These are phyloP conservation scores for Stentor coeruleus DNA, from an alignment of 73 alveolate species.

Conservation along the genomic window DNA sequence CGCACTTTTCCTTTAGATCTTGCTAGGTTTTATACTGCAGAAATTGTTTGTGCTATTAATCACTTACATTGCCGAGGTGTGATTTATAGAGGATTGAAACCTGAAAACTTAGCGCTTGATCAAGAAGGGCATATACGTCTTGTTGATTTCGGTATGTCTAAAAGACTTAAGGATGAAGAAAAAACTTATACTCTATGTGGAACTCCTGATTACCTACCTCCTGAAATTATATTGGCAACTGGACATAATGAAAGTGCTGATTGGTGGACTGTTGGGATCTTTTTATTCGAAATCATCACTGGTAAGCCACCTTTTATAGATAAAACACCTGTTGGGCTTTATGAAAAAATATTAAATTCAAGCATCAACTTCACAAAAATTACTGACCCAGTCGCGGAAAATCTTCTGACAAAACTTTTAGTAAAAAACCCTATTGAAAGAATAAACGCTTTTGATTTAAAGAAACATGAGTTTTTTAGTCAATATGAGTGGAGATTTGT, in stretches of 20 bases:
- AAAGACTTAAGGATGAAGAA: constrained; percentile 36
- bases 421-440: neutral
- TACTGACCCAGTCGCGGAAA: neutral
- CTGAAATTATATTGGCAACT: constrained; percentile 15
- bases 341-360: neutral
- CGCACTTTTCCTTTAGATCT: constrained; percentile 64
- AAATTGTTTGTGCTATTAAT: constrained; percentile 63
- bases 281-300: constrained; percentile 20
- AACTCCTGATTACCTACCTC: constrained; percentile 32
- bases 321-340: neutral
- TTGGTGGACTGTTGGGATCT: constrained; percentile 22
- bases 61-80: constrained; percentile 71
- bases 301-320: constrained; percentile 26
- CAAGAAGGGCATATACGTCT: constrained; percentile 9
- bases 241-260: neutral
- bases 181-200: constrained; percentile 24
- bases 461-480: constrained; percentile 17
- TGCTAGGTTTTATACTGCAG: constrained; percentile 67
- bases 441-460: constrained; percentile 3
- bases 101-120: constrained; percentile 42
- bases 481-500: constrained; percentile 12
- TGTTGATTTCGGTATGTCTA: constrained; percentile 25
- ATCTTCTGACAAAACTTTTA: neutral
- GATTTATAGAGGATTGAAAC: constrained; percentile 77
- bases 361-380: neutral